phyloP scores from a whole-genome alignment of 345 rosid species.

The Pistacia atlantica region DNA sequence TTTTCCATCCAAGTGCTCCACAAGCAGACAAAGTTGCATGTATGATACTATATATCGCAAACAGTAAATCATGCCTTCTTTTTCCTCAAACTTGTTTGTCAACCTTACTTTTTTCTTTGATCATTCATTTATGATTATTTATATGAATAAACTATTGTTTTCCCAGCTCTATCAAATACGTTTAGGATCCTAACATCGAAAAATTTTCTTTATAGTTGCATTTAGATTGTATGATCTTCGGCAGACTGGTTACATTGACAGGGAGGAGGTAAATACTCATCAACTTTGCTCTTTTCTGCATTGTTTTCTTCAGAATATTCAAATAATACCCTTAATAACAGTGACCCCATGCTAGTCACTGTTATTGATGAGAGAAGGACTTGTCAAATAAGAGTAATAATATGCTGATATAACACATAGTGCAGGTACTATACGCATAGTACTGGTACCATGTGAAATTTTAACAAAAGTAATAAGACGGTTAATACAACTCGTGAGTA shows the following conservation, averaged over 20 bases:
- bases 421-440: too few relatives aligned
- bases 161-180: not conserved
- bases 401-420: too few relatives aligned
- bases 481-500: too few relatives aligned
- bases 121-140: not conserved
- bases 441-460: too few relatives aligned
- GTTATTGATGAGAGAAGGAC: too few relatives aligned
- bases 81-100: not conserved
- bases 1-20: conserved; percentile 68
- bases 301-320: not conserved
- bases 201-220: conserved; percentile 48
- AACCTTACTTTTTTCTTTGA: not conserved
- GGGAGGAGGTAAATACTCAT: conserved; percentile 45
- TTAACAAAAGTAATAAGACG: too few relatives aligned
- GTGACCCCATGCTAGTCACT: too few relatives aligned
- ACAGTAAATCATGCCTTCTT: not conserved
- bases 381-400: too few relatives aligned
- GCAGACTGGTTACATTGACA: conserved; percentile 61
- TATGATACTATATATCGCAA: conserved; percentile 22
- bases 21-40: conserved; percentile 55
- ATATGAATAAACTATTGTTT: not conserved
- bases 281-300: not conserved
- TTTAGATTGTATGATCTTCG: conserved; percentile 61
- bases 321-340: not conserved
- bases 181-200: not conserved